Evolutionary conservation across 2,329 filamentous ascomycete genomes (phyloP), one percentile per base, ranked within the genome.

Genomic region (Colletotrichum sp.): DNA sequence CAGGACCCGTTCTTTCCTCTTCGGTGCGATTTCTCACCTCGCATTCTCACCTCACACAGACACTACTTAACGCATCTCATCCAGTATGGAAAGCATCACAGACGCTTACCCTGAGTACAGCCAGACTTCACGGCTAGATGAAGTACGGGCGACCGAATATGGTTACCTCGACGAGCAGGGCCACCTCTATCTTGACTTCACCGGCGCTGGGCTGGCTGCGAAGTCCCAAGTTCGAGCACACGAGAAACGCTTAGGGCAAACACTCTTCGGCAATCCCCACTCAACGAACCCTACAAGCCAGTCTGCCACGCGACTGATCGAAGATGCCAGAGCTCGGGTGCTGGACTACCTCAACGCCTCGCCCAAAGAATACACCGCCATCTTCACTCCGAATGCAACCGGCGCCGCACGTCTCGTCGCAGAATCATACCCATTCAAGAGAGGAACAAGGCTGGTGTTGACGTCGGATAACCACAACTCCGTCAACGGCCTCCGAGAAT

Each of bases 391-490:
- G 8, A 87, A 87, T 67, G 85, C 86, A 12, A 84, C 85, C 0
- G 85, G 81, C 0, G 86, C 85, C 0, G 85, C 85, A 0, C 79
- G 83, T 7, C 81, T 87, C 3, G 81, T 87, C 1, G 86, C 83
- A 32, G 86, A 87, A 74, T 79, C 85, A 7, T 87, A 87, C 73
- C 82, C 80, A 7, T 87, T 85, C 70, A 26, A 67, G 5, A 75
- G 77, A 2, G 59, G 78, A 2, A 70, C 73, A 0, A 78, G 79
- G 2, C 79, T 86, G 0, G 82, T 87, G 8, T 75, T 87, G 30
- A 86, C 85, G 1, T 79, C 81, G 7, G 86, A 87, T 76, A 87
- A 87, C 78, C 86, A 87, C 77, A 87, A 87, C 80, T 86, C 85
- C 1, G 69, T 87, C 75, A 83, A 86, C 66, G 86, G 86, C 1